Base-by-base conservation (phyloP, 257 asterid species). In the Anisodus tanguticus region DNA sequence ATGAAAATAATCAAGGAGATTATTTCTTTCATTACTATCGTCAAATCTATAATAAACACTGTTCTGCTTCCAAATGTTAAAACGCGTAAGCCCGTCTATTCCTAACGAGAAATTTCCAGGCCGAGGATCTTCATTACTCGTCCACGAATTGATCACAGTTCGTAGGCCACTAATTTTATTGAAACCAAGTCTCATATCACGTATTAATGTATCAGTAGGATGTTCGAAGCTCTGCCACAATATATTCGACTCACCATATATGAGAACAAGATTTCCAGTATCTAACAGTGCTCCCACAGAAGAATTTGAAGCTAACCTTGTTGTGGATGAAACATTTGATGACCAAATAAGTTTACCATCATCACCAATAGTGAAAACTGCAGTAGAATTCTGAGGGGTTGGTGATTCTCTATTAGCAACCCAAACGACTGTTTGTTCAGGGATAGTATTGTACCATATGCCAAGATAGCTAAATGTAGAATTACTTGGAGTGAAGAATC, bases 351-450 rank as follows among this genome's bases (percentile, higher is more conserved):
- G 54, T 26, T n/a, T 39, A 3, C 70, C 81, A 59, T 70, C 66
- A 51, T 35, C 49, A 1, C 63, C 63, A 16, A 82, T 4, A 8
- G 53, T 51, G 47, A 80, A 39, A 60, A 79, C 68, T 45, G 83
- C 26, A n/a, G 39, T 1, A 12, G 82, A 72, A 31, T 60, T 9
- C 47, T 2, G 26, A 10, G 83, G 60, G 45, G 58, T 17, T 0
- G 85, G 87, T 12, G 60, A 37, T 17, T 80, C 82, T 67, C 85
- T 69, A 8, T 85, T 80, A 10, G 85, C 85, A 12, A 85, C 85
- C 87, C 87, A 84, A 80, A 84, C 39, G 13, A 79, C 41, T 4
- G 54, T 84, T 12, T 17, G 76, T 26, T 31, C 35, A 53, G 69
- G 8, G 9, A 55, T 26, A 10, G 1, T 19, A 4, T 64, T 80